Percentiles rank a stretch among this genome's conserved stretches.
These are phyloP conservation scores for Ophiostoma himal-ulmi DNA, from an alignment of 2,329 filamentous ascomycete genomes.

Conservation along the genomic window DNA sequence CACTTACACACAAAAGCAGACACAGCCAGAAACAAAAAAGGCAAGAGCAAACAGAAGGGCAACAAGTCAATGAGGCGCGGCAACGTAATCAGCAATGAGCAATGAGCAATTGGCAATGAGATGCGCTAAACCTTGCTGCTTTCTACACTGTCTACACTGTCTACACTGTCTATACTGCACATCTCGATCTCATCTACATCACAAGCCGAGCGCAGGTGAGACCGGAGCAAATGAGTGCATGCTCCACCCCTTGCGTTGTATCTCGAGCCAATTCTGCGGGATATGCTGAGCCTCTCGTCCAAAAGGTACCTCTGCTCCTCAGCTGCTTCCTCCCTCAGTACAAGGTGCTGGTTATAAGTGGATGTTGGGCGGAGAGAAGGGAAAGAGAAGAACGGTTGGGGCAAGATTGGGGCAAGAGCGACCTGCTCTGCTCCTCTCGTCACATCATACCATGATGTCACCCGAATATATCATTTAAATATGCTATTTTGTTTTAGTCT, in stretches of 20 bases:
- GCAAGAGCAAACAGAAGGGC: neutral
- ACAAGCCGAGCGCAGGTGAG: constrained; percentile 7
- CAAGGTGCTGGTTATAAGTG: neutral
- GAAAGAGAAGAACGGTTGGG: neutral
- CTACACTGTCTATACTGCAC: neutral
- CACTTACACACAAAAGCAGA: neutral
- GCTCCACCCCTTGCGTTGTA: neutral
- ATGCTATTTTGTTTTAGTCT: neutral
- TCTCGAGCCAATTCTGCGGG: neutral
- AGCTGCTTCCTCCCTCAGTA: neutral
- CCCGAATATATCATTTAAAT: neutral
- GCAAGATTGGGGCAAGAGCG: neutral
- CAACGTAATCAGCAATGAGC: neutral
- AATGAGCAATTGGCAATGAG: neutral
- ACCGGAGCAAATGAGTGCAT: neutral
- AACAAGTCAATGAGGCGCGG: neutral
- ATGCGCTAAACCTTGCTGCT: neutral
- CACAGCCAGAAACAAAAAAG: neutral
- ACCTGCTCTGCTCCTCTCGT: neutral
- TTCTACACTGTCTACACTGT: neutral
- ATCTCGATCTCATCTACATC: constrained; percentile 1
- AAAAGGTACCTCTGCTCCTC: neutral
- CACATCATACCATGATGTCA: constrained; percentile 7
- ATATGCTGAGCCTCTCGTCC: neutral
- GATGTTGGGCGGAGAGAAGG: neutral